A percentile compares a stretch with the other conserved stretches of the same genome.
phyloP scores from a whole-genome alignment of 2,329 filamentous ascomycete species.

The Trichoderma sp. region DNA sequence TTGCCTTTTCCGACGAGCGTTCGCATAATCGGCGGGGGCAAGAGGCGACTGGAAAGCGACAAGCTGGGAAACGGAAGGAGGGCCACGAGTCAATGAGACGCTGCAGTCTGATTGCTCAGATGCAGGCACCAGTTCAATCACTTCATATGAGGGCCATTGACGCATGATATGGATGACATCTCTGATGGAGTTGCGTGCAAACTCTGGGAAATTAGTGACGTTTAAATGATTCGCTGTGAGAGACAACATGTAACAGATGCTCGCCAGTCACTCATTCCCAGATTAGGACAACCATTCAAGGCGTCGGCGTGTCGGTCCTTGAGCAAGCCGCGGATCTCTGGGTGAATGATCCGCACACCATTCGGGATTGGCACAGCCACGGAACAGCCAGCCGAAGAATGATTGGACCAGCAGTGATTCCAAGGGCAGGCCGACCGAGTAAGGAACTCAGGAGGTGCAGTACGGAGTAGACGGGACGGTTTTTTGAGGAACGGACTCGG shows the following conservation, averaged over 20 bases:
- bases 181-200: neutral
- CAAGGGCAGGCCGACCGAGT: neutral
- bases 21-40: neutral
- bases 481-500: neutral
- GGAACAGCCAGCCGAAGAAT: neutral
- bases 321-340: neutral
- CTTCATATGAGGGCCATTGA: too few species aligned
- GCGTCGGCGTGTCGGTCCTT: neutral
- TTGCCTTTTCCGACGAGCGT: constrained; percentile 16
- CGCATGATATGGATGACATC: neutral
- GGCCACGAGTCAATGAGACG: neutral
- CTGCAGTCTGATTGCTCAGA: too few species aligned
- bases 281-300: constrained; percentile 12
- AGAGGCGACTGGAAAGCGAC: neutral
- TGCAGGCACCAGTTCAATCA: too few species aligned
- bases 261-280: neutral
- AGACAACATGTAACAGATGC: too few species aligned
- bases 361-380: constrained; percentile 13
- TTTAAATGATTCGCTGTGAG: neutral
- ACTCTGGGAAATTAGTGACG: neutral
- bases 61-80: neutral
- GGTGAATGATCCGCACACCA: constrained; percentile 8
- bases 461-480: too few species aligned
- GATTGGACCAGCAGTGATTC: constrained; percentile 10
- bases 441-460: neutral